Conservation (phyloP, 2,329 filamentous ascomycete genomes). For the Penicillium hordei region DNA sequence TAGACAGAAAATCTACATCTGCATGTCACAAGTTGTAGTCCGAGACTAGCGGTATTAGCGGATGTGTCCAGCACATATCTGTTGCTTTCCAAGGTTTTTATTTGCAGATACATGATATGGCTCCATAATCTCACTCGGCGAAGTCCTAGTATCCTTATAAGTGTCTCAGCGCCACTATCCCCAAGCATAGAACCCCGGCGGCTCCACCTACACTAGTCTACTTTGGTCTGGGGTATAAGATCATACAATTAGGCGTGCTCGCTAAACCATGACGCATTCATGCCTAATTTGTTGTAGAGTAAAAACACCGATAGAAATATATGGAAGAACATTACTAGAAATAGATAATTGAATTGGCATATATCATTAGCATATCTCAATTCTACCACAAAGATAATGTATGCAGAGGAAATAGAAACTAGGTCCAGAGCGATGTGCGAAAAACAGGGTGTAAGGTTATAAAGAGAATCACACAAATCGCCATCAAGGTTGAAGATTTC, state of each 20-base stretch:
- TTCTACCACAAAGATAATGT: constrained; percentile 4
- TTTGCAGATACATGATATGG: neutral
- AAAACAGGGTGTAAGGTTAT: constrained; percentile 16
- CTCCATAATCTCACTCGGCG: neutral
- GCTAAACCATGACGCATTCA: neutral
- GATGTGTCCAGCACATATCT: neutral
- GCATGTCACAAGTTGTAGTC: neutral
- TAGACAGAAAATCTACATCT: neutral
- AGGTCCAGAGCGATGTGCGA: neutral
- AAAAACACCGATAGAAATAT: no score
- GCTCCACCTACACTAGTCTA: neutral
- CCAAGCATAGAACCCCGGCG: neutral
- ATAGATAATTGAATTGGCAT: neutral
- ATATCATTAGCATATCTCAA: constrained; percentile 4
- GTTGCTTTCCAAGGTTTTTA: neutral
- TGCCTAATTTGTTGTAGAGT: neutral
- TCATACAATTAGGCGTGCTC: neutral
- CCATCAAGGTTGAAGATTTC: neutral
- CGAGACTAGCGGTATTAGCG: neutral
- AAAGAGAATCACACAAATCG: constrained; percentile 4
- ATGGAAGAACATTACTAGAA: neutral
- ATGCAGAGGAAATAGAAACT: neutral
- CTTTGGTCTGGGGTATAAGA: neutral
- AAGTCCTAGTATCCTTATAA: neutral
- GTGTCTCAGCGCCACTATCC: neutral